Evolutionary conservation across 1,284 basidiomycete genomes (phyloP), one percentile per base, ranked within the genome.

Genomic region (Mycena sp.): DNA sequence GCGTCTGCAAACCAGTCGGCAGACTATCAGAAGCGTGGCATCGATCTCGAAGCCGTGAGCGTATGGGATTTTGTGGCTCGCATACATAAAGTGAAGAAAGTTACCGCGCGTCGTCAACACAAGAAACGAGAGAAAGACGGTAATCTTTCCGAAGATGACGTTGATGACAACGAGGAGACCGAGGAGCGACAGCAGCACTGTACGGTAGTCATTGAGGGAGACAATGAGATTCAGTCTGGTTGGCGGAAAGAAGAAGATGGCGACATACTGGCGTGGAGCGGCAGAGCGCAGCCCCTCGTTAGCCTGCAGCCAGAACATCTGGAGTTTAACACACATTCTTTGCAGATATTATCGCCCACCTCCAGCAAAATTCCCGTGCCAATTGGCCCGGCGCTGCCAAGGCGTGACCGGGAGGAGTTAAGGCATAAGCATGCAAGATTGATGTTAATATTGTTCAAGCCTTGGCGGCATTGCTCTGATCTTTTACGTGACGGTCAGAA

Each of bases 11-110:
- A 46, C 17, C 53, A 70, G 10, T 50, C 70, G 0, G 45, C 45
- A 16, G 70, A 73, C 38, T 72, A 74, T 61, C 23, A 61, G 2
- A 55, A 46, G 0, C 35, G 64, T 23, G 64, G 61, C 7, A 1
- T 7, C 0, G 26, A 25, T 6, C 43, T 73, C 4, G 51, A 64
- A 2, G 30, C 58, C 14, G 10, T 76, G 14, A 71, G 40, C 50
- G 14, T 79, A 2, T 79, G 76, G 76, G 76, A 79, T 44, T 77
- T 71, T 61, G 59, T 73, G 1, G 61, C 67, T 0, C 59, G 63
- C 21, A 41, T 72, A 3, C 71, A 77, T 10, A 76, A 76, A 35
- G 37, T 68, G 30, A 6, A 19, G 14, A 53, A 58, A 32, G 28
- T 40, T 29, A 17, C 17, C 10, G 54, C 54, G n/a, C n/a, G n/a